Conservation (phyloP, 1,284 basidiomycete genomes). For the Rhodotorula sp. region DNA sequence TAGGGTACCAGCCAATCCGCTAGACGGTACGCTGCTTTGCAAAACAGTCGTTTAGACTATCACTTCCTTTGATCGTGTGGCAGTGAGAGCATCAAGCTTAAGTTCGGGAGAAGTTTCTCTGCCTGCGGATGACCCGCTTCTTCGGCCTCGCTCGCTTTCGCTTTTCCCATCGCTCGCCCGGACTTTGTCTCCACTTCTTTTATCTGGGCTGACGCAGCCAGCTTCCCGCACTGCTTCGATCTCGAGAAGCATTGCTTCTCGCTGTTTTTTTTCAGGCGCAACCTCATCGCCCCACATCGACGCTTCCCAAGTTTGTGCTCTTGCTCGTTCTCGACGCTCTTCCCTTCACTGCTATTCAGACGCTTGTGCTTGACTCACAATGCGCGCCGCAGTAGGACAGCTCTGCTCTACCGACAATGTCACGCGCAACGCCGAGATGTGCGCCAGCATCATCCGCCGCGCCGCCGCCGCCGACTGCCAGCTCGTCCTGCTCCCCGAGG, state of each 20-base stretch:
- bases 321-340: not conserved
- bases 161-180: not conserved
- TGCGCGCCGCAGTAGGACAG: conserved; percentile 43
- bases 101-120: not conserved
- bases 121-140: not conserved
- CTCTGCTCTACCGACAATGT: conserved; percentile 46
- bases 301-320: not conserved
- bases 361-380: conserved; percentile 4
- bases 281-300: too few relatives aligned
- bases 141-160: not conserved
- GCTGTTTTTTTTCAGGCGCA: not conserved
- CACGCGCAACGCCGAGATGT: conserved; percentile 47
- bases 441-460: conserved; percentile 48
- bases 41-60: conserved; percentile 2
- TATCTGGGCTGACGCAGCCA: not conserved
- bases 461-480: conserved; percentile 51
- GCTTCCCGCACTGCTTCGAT: not conserved
- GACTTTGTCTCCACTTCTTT: not conserved
- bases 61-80: too few relatives aligned
- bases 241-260: not conserved
- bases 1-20: conserved; percentile 1
- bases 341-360: not conserved
- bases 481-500: conserved; percentile 55
- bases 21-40: conserved; percentile 3
- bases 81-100: too few relatives aligned